Percentiles rank a stretch among this genome's conserved stretches.
These are phyloP conservation scores for Helicostylum pulchrum DNA, from an alignment of 192 early-diverging fungal species.

Conservation along the genomic window DNA sequence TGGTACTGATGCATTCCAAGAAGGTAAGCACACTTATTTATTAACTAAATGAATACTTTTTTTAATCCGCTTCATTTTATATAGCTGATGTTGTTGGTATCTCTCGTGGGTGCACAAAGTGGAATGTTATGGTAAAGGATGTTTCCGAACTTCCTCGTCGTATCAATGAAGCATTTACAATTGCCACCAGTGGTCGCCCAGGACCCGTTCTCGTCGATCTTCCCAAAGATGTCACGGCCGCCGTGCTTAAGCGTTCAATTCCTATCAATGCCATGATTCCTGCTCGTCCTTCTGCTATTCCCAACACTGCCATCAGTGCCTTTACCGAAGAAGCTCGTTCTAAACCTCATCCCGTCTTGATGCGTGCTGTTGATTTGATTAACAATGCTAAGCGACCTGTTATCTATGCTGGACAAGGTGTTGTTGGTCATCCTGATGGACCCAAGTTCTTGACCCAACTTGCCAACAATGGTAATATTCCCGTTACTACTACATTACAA, in stretches of 20 bases:
- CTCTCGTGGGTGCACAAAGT: constrained; percentile 94
- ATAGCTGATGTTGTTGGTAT: constrained; percentile 93
- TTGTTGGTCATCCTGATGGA: constrained; percentile 79
- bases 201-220: constrained; percentile 97
- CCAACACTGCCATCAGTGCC: constrained; percentile 49
- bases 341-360: constrained; percentile 52
- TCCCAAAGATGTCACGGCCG: constrained; percentile 97
- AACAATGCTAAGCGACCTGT: constrained; percentile 88
- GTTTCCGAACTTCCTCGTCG: constrained; percentile 93
- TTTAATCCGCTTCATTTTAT: background rate
- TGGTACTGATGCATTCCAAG: constrained; percentile 97
- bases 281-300: constrained; percentile 52
- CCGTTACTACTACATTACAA: constrained; percentile 95
- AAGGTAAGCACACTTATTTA: constrained; percentile 36
- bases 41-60: background rate
- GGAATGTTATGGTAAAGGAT: constrained; percentile 99
- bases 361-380: constrained; percentile 77
- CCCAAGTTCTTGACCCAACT: constrained; percentile 78
- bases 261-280: constrained; percentile 71
- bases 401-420: constrained; percentile 94
- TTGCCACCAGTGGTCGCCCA: constrained; percentile 91
- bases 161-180: constrained; percentile 98
- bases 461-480: constrained; percentile 86
- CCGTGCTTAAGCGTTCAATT: constrained; percentile 81
- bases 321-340: constrained; percentile 43